These are phyloP conservation scores for Acacia acuminata DNA, from an alignment of 306 rosid species.

Conservation along the genomic window DNA sequence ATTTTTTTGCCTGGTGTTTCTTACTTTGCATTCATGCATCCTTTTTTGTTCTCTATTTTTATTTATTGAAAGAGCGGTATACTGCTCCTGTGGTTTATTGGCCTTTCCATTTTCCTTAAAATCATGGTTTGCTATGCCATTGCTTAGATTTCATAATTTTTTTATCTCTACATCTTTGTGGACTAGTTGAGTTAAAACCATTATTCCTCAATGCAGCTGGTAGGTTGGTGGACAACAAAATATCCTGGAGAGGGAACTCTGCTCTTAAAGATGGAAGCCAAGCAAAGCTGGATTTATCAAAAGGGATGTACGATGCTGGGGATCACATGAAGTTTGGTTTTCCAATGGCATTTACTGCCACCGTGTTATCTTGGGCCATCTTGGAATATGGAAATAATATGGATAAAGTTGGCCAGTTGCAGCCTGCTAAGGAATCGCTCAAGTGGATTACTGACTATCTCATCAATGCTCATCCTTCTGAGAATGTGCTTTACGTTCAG, in stretches of 20 bases:
- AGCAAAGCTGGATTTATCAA: constrained; percentile 68
- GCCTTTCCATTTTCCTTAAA: neutral
- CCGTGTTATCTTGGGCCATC: constrained; percentile 91
- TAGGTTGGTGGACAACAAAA: constrained; percentile 57
- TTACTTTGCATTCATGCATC: neutral
- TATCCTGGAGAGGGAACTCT: constrained; percentile 96
- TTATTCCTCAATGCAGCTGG: constrained; percentile 65
- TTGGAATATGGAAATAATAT: constrained; percentile 95
- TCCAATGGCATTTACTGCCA: constrained; percentile 92
- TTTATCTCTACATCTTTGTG: neutral
- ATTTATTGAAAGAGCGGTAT: neutral
- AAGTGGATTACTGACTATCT: constrained; percentile 99
- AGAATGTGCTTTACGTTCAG: constrained; percentile 89
- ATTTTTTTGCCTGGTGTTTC: neutral
- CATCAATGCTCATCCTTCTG: constrained; percentile 70
- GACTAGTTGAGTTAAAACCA: constrained; percentile 1
- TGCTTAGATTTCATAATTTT: neutral
- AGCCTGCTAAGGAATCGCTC: constrained; percentile 66
- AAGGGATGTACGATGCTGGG: constrained; percentile 97
- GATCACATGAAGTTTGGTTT: constrained; percentile 94
- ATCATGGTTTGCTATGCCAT: neutral
- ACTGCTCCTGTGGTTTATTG: neutral
- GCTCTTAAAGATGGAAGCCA: constrained; percentile 77
- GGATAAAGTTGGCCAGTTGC: constrained; percentile 74
- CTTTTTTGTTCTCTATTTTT: neutral